Evolutionary conservation across 805 yeast species (phyloP).

Genomic region (Candida loeiensis): DNA sequence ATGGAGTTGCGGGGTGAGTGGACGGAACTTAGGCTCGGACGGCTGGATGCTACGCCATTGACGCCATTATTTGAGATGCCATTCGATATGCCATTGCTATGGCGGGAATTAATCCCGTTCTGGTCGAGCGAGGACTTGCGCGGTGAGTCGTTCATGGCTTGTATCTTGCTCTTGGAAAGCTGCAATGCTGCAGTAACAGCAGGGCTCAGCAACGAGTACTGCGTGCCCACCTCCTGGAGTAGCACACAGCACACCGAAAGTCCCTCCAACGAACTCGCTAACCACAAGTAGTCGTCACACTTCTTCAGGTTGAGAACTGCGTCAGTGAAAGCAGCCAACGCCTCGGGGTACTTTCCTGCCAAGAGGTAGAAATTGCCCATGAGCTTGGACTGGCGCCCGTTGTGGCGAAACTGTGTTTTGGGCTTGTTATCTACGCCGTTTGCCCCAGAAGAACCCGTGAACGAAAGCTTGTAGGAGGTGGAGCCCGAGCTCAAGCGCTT

Average conservation of each 20-base stretch:
- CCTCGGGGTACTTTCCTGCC: constrained; percentile 74
- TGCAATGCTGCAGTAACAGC: constrained; percentile 33
- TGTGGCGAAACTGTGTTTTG: constrained; percentile 43
- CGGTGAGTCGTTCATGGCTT: constrained; percentile 15
- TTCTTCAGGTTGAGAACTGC: constrained; percentile 57
- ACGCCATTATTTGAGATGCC: too few relatives aligned
- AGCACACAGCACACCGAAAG: constrained; percentile 63
- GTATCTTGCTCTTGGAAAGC: constrained; percentile 24
- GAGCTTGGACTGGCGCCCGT: constrained; percentile 73
- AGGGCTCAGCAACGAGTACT: constrained; percentile 46
- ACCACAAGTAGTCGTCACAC: constrained; percentile 78
- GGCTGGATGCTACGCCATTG: too few relatives aligned
- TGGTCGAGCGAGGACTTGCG: constrained; percentile 46
- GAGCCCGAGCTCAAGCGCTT: constrained; percentile 40
- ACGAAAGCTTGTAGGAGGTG: constrained; percentile 32
- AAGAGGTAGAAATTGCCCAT: constrained; percentile 73
- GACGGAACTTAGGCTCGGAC: too few relatives aligned
- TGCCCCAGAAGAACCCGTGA: constrained; percentile 12
- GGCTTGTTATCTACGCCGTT: constrained; percentile 24
- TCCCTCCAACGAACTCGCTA: constrained; percentile 84
- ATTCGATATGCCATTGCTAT: constrained; percentile 2
- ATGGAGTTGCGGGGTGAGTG: constrained; percentile 35
- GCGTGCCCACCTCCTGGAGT: constrained; percentile 52
- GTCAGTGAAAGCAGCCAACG: constrained; percentile 71
- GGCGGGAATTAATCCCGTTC: constrained; percentile 5